Conservation (phyloP, 192 early-diverging fungal species). For the Umbelopsis ramanniana region DNA sequence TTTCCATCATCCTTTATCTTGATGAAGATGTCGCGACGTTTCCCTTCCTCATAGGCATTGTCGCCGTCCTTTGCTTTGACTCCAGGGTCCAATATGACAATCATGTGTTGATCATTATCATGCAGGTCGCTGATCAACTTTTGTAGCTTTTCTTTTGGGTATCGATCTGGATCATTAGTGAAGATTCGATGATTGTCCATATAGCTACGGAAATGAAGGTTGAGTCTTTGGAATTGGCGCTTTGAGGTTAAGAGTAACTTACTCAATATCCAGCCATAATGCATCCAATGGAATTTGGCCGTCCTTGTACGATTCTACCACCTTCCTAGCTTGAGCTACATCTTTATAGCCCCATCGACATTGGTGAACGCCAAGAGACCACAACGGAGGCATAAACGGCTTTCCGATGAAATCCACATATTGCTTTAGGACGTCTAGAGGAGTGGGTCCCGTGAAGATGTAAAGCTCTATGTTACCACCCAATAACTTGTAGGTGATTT, state of each 20-base stretch:
- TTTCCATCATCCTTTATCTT: constrained; percentile 52
- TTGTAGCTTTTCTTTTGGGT: constrained; percentile 50
- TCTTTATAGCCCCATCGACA: constrained; percentile 66
- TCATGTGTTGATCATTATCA: constrained; percentile 51
- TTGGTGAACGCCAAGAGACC: constrained; percentile 69
- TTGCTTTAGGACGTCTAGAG: constrained; percentile 51
- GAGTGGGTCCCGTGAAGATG: constrained; percentile 52
- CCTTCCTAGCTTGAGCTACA: constrained; percentile 49
- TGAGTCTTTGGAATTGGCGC: background rate
- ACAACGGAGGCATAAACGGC: constrained; percentile 47
- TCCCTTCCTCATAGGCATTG: constrained; percentile 54
- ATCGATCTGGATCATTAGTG: constrained; percentile 50
- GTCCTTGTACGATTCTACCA: constrained; percentile 55
- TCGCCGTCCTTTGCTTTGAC: constrained; percentile 53
- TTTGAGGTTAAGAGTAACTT: constrained; percentile 39
- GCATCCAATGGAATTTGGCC: constrained; percentile 62
- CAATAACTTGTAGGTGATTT: constrained; percentile 61
- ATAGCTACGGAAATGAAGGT: constrained; percentile 54
- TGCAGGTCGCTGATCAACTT: constrained; percentile 49
- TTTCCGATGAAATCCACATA: constrained; percentile 65
- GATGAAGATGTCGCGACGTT: constrained; percentile 54
- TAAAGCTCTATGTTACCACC: constrained; percentile 67
- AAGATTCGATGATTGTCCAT: constrained; percentile 64
- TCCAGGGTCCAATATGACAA: constrained; percentile 65
- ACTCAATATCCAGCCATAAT: constrained; percentile 72